Base-by-base conservation (phyloP, 106 monocot genomes). In the Phalaenopsis aphrodite region DNA sequence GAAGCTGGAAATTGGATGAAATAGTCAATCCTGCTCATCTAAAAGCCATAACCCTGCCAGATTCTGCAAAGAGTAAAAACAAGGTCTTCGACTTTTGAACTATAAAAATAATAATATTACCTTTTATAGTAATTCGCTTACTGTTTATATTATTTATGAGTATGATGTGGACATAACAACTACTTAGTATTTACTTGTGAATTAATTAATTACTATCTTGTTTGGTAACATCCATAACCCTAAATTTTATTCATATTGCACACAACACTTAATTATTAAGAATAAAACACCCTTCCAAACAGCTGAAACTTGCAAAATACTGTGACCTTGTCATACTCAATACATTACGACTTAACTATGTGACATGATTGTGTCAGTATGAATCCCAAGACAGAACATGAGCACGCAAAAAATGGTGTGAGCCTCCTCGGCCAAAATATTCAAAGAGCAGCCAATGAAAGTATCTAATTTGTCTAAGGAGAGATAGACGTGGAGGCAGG, bases 1-100 rank as follows among this genome's bases (percentile, higher is more conserved):
- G 88, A 82, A 90, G 82, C 65, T 99, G 98, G 98, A 99, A 95
- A 79, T 87, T 95, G 83, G 91, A 94, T 56, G 98, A 99, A 46
- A 89, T 95, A 73, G 85, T 82, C 42, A 91, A 99, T 42, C 80
- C 94, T n/a, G 82, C 85, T 77, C 87, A 91, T 66, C 91, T 99
- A 55, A 94, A 91, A 86, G 88, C 94, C 72, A 83, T 99, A 65
- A 79, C 85, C 21, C 82, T 99, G 75, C 94, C 94, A 2, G 98
- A 99, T 61, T 82, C 92, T 2, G 42, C 77, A 12, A 57, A 83
- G 42, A 78, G 88, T 72, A 21, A 85, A 65, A 95, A 87, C 85
- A 99, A 99, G 89, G 98, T 95, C 16, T 75, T 19, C 5, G 42
- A 19, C 37, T 75, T 52, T 52, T 15, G 52, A 52, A 52, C 52